These are phyloP conservation scores for Macrolepiota fuliginosa DNA, from an alignment of 768 basidiomycete genomes.

Conservation along the genomic window DNA sequence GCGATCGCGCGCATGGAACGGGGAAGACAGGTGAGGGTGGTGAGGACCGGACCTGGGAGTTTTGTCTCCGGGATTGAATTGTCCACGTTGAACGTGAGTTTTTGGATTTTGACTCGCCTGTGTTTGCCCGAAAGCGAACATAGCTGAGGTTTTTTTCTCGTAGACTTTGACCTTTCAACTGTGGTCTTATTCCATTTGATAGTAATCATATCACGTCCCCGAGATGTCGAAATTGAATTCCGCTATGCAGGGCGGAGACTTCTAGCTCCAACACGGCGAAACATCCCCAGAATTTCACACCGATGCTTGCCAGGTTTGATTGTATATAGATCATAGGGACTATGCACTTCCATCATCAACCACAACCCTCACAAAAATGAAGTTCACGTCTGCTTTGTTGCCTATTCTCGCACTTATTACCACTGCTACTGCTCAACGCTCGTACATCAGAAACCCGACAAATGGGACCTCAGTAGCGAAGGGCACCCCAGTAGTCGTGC, in stretches of 20 bases:
- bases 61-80: conserved; percentile 45
- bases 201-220: not conserved
- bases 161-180: not conserved
- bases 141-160: not conserved
- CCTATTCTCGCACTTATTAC: conserved; percentile 28
- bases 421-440: conserved; percentile 37
- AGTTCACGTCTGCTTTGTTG: conserved; percentile 23
- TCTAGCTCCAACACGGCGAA: too few species aligned
- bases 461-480: conserved; percentile 29
- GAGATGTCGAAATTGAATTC: too few species aligned
- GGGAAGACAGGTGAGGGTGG: conserved; percentile 71
- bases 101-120: not conserved
- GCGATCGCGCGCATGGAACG: conserved; percentile 65
- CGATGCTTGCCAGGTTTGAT: not conserved
- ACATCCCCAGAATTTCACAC: not conserved
- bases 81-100: not conserved
- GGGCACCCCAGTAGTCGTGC: conserved; percentile 39
- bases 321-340: not conserved
- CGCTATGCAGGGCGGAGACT: not conserved
- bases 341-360: not conserved
- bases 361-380: conserved; percentile 14
- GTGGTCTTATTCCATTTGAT: not conserved
- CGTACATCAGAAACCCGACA: conserved; percentile 38
- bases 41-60: conserved; percentile 89
- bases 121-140: not conserved